These are phyloP conservation scores for Brettanomyces custersianus DNA, from an alignment of 805 yeast genomes.

Conservation along the genomic window DNA sequence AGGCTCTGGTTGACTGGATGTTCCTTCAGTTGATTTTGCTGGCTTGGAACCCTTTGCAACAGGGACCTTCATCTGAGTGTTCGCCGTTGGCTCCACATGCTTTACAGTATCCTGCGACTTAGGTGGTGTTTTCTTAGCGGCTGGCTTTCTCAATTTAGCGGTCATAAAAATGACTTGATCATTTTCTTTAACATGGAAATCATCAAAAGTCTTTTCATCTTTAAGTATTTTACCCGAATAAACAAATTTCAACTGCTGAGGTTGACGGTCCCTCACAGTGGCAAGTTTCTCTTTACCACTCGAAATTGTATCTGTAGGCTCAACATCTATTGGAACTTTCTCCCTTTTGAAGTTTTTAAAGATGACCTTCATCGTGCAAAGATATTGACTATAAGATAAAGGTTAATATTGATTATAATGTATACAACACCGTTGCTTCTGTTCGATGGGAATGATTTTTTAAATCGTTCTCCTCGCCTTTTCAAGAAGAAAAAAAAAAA, in stretches of 20 bases:
- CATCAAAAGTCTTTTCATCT: conserved; percentile 67
- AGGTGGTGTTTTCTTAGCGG: conserved; percentile 9
- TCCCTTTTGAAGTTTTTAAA: conserved; percentile 93
- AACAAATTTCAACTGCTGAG: conserved; percentile 75
- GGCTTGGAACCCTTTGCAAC: conserved; percentile 18
- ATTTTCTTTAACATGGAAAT: conserved; percentile 69
- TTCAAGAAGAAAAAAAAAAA: not conserved
- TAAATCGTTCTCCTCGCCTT: too few species aligned
- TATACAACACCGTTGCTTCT: too few species aligned
- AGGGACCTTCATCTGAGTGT: conserved; percentile 18
- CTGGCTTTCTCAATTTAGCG: conserved; percentile 34
- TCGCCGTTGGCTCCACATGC: conserved; percentile 16
- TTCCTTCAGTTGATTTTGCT: conserved; percentile 16
- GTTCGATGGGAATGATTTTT: conserved; percentile 1
- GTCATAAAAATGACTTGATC: conserved; percentile 93
- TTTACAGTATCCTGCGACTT: not conserved
- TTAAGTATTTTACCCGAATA: conserved; percentile 84
- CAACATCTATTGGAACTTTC: conserved; percentile 72
- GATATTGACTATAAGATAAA: not conserved
- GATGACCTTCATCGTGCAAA: conserved; percentile 53
- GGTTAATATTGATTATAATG: not conserved
- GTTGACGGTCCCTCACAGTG: conserved; percentile 55
- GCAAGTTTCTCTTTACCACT: conserved; percentile 72
- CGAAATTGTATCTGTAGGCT: conserved; percentile 52
- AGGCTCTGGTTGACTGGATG: conserved; percentile 7